Evolutionary conservation across 192 early-diverging fungal genomes (phyloP).

Genomic region (Linderina pennispora): DNA sequence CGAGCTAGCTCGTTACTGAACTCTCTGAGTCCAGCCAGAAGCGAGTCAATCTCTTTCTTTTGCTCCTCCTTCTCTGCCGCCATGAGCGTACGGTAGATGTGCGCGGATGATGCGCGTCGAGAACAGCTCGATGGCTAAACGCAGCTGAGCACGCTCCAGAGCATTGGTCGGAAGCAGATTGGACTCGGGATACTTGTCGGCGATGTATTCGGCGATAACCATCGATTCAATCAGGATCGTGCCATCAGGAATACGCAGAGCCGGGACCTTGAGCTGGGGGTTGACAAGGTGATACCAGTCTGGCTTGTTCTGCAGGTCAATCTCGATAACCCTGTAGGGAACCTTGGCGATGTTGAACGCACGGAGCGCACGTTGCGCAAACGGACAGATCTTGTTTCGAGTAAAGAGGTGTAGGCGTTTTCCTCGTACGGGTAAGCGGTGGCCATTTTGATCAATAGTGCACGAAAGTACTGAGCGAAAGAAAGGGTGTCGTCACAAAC

Average conservation of each 20-base stretch:
- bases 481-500: too few species aligned
- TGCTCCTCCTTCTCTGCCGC: conserved; percentile 14
- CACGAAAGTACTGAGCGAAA: too few species aligned
- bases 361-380: conserved; percentile 59
- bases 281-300: conserved; percentile 59
- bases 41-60: conserved; percentile 2
- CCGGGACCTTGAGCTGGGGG: conserved; percentile 66
- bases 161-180: conserved; percentile 21
- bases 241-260: conserved; percentile 49
- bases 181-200: conserved; percentile 55
- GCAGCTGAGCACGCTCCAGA: conserved; percentile 33
- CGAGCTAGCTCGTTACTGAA: conserved; percentile 15
- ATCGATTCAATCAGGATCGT: conserved; percentile 58
- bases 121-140: conserved; percentile 31
- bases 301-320: conserved; percentile 64
- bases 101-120: conserved; percentile 9
- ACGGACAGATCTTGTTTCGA: conserved; percentile 55
- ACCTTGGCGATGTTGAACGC: conserved; percentile 52
- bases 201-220: conserved; percentile 60
- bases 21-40: conserved; percentile 10
- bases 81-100: conserved; percentile 8
- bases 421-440: conserved; percentile 26
- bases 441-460: too few species aligned
- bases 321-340: conserved; percentile 49
- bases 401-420: conserved; percentile 50